Evolutionary conservation across 2,329 filamentous ascomycete species (phyloP).

Genomic region (Trichophyton mentagrophytes): DNA sequence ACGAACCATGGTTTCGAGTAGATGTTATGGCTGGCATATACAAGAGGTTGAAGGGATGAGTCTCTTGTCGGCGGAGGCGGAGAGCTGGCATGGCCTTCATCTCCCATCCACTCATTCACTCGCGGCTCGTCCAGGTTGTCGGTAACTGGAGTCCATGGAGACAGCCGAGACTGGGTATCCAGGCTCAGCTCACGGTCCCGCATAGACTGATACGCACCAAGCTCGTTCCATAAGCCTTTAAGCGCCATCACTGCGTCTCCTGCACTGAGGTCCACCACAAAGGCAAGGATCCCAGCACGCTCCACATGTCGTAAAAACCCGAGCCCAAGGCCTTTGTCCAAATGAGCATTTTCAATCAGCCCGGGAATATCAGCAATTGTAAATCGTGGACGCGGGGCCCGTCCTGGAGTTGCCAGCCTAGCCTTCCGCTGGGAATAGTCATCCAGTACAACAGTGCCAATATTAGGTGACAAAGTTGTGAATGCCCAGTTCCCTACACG

Average conservation of each 20-base stretch:
- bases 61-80: not conserved
- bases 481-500: conserved; percentile 93
- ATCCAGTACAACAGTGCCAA: conserved; percentile 89
- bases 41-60: conserved; percentile 19
- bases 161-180: conserved; percentile 49
- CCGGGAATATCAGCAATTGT: conserved; percentile 94
- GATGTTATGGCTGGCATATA: conserved; percentile 52
- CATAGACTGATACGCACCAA: conserved; percentile 73
- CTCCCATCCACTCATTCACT: conserved; percentile 9
- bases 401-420: conserved; percentile 35
- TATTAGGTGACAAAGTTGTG: conserved; percentile 87
- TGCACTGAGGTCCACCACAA: conserved; percentile 74
- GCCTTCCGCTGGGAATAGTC: conserved; percentile 64
- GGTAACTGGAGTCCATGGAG: conserved; percentile 36
- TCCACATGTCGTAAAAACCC: conserved; percentile 91
- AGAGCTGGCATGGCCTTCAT: conserved; percentile 4
- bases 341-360: conserved; percentile 79
- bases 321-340: conserved; percentile 80
- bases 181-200: conserved; percentile 59
- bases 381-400: conserved; percentile 59
- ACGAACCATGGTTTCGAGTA: conserved; percentile 96
- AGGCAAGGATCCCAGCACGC: conserved; percentile 80
- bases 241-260: conserved; percentile 69
- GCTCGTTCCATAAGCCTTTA: conserved; percentile 76
- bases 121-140: conserved; percentile 9